Evolutionary conservation across 1,284 basidiomycete genomes (phyloP).

Genomic region (Puccinia triticina): DNA sequence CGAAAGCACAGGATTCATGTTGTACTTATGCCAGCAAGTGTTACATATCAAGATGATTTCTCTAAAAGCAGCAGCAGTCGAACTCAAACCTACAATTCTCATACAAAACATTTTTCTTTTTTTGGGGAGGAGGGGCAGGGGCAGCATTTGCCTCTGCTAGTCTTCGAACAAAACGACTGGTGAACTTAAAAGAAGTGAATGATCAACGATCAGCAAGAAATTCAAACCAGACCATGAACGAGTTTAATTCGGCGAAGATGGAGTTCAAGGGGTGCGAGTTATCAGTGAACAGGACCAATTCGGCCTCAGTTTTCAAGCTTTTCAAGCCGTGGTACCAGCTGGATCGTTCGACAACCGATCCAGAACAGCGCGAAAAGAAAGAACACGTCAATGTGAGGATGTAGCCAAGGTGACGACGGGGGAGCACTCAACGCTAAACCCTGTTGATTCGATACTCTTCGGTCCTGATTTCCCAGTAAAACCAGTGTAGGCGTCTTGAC

Average conservation of each 20-base stretch:
- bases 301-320: conserved; percentile 64
- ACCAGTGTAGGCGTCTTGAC: conserved; percentile 68
- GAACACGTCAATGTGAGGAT: neutral
- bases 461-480: conserved; percentile 68
- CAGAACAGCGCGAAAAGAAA: neutral
- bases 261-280: conserved; percentile 70
- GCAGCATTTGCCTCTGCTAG: no score
- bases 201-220: conserved; percentile 63
- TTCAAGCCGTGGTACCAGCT: conserved; percentile 70
- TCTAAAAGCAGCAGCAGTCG: no score
- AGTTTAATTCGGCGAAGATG: conserved; percentile 66
- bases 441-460: conserved; percentile 70
- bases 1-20: no score
- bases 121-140: no score
- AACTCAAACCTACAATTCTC: no score
- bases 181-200: no score
- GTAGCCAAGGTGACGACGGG: no score
- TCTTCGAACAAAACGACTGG: no score
- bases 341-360: neutral
- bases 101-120: no score
- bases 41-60: no score
- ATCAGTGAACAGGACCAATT: conserved; percentile 69
- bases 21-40: no score
- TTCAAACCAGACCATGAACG: conserved; percentile 65
- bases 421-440: conserved; percentile 63